Conservation (phyloP, 495 filamentous ascomycete genomes). For the Penicillium roqueforti region DNA sequence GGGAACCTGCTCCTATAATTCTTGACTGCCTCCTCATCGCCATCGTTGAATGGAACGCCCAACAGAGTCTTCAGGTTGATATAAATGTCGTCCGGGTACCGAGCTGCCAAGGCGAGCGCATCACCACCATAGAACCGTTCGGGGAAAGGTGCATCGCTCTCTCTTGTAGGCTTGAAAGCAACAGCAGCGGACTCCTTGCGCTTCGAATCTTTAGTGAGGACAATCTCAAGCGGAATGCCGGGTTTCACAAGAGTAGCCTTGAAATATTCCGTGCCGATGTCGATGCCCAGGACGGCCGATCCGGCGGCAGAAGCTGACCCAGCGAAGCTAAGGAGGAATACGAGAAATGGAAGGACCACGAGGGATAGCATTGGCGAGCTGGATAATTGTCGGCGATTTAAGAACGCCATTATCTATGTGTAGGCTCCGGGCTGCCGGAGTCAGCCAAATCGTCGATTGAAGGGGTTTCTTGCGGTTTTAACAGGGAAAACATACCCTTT, state of each 20-base stretch:
- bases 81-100: constrained; percentile 91
- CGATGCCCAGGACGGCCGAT: constrained; percentile 81
- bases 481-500: background rate
- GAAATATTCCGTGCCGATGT: constrained; percentile 95
- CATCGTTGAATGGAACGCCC: constrained; percentile 56
- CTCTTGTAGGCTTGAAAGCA: constrained; percentile 80
- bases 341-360: constrained; percentile 41
- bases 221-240: constrained; percentile 95
- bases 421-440: constrained; percentile 23
- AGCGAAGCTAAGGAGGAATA: constrained; percentile 55
- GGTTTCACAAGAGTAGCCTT: constrained; percentile 97
- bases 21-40: constrained; percentile 55
- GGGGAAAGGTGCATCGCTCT: constrained; percentile 61
- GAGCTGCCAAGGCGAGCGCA: constrained; percentile 77
- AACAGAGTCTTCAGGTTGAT: constrained; percentile 86
- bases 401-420: constrained; percentile 48
- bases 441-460: constrained; percentile 8
- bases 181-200: constrained; percentile 91
- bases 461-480: background rate
- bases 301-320: constrained; percentile 56
- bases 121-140: constrained; percentile 90
- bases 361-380: constrained; percentile 38
- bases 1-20: constrained; percentile 71
- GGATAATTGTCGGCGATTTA: constrained; percentile 42
- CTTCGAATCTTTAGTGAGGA: constrained; percentile 97